A percentile compares a stretch with the other conserved stretches of the same genome.
Evolutionary conservation across 83 land plant species (phyloP).

Genomic region (Diphasiastrum complanatum): DNA sequence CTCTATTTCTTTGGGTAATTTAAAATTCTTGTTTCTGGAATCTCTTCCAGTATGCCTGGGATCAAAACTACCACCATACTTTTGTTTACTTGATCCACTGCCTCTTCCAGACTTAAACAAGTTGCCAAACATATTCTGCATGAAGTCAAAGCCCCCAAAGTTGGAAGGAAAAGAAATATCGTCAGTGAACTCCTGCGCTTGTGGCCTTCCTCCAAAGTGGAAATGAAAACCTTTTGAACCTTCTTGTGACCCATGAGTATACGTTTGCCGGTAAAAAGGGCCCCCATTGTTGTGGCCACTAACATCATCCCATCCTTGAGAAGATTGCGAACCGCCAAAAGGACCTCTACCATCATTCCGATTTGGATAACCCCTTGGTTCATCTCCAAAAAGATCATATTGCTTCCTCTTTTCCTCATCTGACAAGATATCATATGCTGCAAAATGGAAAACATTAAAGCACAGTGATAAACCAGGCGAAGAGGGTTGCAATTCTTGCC

Average conservation of each 20-base stretch:
- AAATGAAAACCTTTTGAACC: constrained; percentile 52
- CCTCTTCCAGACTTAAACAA: constrained; percentile 47
- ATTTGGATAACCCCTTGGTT: constrained; percentile 37
- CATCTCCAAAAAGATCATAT: constrained; percentile 86
- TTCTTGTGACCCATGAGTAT: constrained; percentile 40
- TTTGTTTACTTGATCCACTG: constrained; percentile 20
- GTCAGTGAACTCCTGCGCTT: constrained; percentile 28
- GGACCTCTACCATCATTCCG: neutral
- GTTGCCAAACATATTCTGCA: constrained; percentile 50
- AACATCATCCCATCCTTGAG: neutral
- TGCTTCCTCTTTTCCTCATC: constrained; percentile 91
- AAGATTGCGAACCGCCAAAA: constrained; percentile 10
- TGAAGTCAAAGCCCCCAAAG: constrained; percentile 23
- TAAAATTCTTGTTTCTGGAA: neutral
- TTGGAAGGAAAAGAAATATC: constrained; percentile 25
- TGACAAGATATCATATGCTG: constrained; percentile 88
- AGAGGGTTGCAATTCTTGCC: too few species aligned
- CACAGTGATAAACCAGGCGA: too few species aligned
- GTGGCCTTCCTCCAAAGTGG: constrained; percentile 47
- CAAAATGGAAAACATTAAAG: too few species aligned
- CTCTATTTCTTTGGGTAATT: constrained; percentile 6
- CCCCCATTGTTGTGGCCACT: neutral
- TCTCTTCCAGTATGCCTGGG: neutral
- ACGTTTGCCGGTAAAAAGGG: constrained; percentile 21
- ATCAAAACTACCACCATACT: constrained; percentile 23